Base-by-base conservation (phyloP, 2,329 filamentous ascomycete species). In the Cladosporium phlei region DNA sequence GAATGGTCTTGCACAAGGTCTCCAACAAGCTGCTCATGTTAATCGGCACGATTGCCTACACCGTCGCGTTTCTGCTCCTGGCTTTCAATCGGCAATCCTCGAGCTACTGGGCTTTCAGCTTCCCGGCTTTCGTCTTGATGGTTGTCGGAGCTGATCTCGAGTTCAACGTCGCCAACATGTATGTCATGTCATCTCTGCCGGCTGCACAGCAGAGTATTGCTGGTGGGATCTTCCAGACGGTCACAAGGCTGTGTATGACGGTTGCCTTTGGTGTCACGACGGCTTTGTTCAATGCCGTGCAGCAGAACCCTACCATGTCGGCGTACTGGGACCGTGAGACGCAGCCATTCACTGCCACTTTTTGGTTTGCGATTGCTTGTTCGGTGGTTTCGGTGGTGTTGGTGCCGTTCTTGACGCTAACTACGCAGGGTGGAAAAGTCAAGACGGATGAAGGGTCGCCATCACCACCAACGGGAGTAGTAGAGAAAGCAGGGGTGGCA, bases 101-200 rank as follows among this genome's bases (percentile, higher is more conserved):
- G 46, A 73, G 69, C 14, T 86, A 86, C 60, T 86, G 82, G 82
- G 75, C 75, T 0, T 79, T 83, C 50, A 72, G 77, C 5, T 86
- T 86, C 58, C 80, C 82, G 0, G 74, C 74, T 0, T 63, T 85
- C 29, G 63, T 80, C 12, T 62, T 86, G 20, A 74, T 76, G 17
- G 82, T 85, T 1, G 67, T 83, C 3, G 83, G 83, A 1, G 81
- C 81, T 0, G 83, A 86, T 58, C 76, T 86, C 25, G 77, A 85
- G 48, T 86, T 85, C 62, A 84, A 85, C 50, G 82, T 86, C 17
- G 76, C 78, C 3, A 86, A 86, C 73, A 82, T 86, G 75, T 86
- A 85, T 53, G 81, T 86, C 45, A 78, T 85, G 71, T 80, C 78
- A 3, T 78, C 78, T 0, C 74, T 86, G 43, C 79, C 80, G 0